Evolutionary conservation across 345 rosid species (phyloP).

Genomic region (Rubroshorea leprosula): DNA sequence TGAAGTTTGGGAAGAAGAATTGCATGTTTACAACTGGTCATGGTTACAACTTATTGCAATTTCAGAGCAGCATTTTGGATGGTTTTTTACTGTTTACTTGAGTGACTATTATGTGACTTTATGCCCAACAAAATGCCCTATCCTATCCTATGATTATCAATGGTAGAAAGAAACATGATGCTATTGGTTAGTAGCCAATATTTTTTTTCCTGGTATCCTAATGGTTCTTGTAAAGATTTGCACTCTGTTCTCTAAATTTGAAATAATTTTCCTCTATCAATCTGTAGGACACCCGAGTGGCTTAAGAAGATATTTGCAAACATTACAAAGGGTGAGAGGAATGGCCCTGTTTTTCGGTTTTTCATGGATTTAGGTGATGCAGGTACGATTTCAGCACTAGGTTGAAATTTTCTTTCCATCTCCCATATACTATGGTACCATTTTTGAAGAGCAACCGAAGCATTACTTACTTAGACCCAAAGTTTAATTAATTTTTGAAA

Average conservation of each 20-base stretch:
- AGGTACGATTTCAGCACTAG: conserved; percentile 36
- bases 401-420: not conserved
- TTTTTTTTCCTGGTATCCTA: not conserved
- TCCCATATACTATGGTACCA: not conserved
- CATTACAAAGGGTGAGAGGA: conserved; percentile 79
- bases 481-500: no score
- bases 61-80: not conserved
- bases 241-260: not conserved
- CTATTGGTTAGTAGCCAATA: not conserved
- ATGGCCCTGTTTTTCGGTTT: conserved; percentile 83
- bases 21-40: no score
- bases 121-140: not conserved
- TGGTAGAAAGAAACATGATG: not conserved
- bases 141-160: no score
- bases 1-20: no score
- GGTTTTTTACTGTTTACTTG: not conserved
- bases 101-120: not conserved
- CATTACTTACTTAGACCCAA: no score
- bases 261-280: not conserved
- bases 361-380: conserved; percentile 98
- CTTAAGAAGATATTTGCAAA: conserved; percentile 75
- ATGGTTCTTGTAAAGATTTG: not conserved
- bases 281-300: conserved; percentile 79
- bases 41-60: no score
- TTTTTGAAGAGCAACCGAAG: not conserved